These are phyloP conservation scores for Closterium sp. DNA, from an alignment of 139 green algal genomes.

Conservation along the genomic window DNA sequence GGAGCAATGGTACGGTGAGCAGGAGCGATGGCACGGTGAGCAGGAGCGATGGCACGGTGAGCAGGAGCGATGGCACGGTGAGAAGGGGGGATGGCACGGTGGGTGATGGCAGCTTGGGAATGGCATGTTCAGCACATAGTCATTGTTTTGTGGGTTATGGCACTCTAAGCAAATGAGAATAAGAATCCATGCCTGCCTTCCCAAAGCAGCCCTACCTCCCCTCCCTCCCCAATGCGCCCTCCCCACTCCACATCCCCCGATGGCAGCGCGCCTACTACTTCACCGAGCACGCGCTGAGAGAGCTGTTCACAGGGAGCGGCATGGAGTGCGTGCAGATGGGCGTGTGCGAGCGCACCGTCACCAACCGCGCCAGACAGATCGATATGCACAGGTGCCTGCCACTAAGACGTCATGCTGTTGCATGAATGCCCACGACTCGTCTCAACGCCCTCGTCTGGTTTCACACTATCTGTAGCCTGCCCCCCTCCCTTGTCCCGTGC, in stretches of 20 bases:
- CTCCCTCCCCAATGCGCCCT: neutral
- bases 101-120: too few species aligned
- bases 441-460: too few species aligned
- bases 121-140: too few species aligned
- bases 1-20: neutral
- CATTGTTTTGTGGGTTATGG: too few species aligned
- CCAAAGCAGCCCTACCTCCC: neutral
- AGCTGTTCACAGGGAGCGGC: conserved; percentile 5
- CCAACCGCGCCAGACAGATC: conserved; percentile 19
- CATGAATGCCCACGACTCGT: neutral
- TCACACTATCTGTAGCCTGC: too few species aligned
- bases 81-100: too few species aligned
- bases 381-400: conserved; percentile 40
- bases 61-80: too few species aligned
- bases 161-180: too few species aligned
- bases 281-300: conserved; percentile 20
- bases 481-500: neutral
- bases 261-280: conserved; percentile 44
- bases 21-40: too few species aligned
- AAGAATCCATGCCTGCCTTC: neutral
- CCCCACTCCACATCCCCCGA: neutral
- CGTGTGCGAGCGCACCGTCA: conserved; percentile 16
- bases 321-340: conserved; percentile 29
- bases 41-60: too few species aligned
- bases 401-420: neutral